Percentiles rank a stretch among this genome's conserved stretches.
Conservation (phyloP, 345 rosid genomes). For the Eucalyptus marginata region DNA sequence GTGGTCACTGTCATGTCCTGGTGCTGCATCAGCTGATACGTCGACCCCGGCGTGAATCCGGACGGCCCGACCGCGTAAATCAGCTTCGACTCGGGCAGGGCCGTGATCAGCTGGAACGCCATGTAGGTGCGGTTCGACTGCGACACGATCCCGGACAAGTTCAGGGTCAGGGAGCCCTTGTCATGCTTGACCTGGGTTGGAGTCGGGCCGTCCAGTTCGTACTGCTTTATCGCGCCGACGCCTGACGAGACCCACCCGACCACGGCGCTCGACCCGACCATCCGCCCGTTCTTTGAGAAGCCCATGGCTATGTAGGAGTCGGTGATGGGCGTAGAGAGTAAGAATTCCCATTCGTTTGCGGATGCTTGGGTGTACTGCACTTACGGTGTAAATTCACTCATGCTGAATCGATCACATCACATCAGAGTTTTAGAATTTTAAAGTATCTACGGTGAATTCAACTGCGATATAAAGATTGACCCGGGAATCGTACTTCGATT, state of each 20-base stretch:
- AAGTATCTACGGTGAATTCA: neutral
- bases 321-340: conserved; percentile 43
- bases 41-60: conserved; percentile 27
- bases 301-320: conserved; percentile 50
- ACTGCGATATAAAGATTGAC: neutral
- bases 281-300: conserved; percentile 45
- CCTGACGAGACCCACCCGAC: conserved; percentile 58
- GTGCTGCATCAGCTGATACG: conserved; percentile 35
- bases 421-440: neutral
- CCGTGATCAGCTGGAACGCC: conserved; percentile 41
- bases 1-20: conserved; percentile 21
- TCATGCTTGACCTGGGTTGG: conserved; percentile 30
- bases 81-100: conserved; percentile 22
- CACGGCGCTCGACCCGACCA: conserved; percentile 73
- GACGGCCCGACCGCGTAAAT: conserved; percentile 53
- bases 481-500: neutral
- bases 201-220: conserved; percentile 25
- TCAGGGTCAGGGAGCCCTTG: conserved; percentile 34
- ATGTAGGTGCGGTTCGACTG: conserved; percentile 44
- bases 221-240: conserved; percentile 26
- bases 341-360: conserved; percentile 48
- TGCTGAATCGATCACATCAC: neutral
- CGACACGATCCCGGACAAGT: conserved; percentile 19
- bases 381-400: neutral
- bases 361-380: conserved; percentile 37